Conservation (phyloP, 495 filamentous ascomycete species). For the Penicillium desertorum region DNA sequence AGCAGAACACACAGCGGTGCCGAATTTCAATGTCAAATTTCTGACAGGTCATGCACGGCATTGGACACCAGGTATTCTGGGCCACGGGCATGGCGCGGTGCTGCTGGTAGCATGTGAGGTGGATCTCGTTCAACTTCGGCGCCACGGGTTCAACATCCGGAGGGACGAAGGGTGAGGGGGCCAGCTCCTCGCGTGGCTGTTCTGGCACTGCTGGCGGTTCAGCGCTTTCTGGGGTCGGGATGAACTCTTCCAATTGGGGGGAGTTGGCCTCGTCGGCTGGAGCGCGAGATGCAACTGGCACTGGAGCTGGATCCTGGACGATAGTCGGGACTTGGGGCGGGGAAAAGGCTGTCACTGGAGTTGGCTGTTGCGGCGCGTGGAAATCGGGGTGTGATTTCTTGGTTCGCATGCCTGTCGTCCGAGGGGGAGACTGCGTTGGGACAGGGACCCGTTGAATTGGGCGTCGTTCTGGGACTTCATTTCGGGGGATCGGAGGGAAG, state of each 20-base stretch:
- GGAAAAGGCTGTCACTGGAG: conserved; percentile 1
- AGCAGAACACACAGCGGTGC: conserved; percentile 51
- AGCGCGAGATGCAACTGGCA: neutral
- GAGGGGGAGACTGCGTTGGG: conserved; percentile 6
- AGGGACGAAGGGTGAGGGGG: conserved; percentile 29
- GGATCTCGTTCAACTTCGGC: conserved; percentile 42
- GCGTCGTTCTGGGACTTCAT: conserved; percentile 5
- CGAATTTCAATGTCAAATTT: conserved; percentile 45
- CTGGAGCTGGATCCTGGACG: neutral
- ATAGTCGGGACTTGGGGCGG: neutral
- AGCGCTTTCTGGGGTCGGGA: conserved; percentile 38
- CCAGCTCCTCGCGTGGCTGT: conserved; percentile 30
- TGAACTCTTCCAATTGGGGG: conserved; percentile 40
- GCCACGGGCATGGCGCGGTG: conserved; percentile 45
- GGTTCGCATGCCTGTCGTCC: conserved; percentile 8
- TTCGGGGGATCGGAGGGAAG: conserved; percentile 5
- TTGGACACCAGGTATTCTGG: conserved; percentile 46
- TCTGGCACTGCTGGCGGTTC: conserved; percentile 22
- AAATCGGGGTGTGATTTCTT: conserved; percentile 10
- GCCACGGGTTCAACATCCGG: conserved; percentile 38
- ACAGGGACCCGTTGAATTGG: conserved; percentile 12
- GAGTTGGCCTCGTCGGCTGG: conserved; percentile 18
- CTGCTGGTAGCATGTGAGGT: conserved; percentile 48
- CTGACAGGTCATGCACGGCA: conserved; percentile 53
- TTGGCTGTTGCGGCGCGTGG: neutral